A percentile compares a stretch with the other conserved stretches of the same genome.
phyloP scores from a whole-genome alignment of 805 yeast genomes.

The Jamesozyma piceae region DNA sequence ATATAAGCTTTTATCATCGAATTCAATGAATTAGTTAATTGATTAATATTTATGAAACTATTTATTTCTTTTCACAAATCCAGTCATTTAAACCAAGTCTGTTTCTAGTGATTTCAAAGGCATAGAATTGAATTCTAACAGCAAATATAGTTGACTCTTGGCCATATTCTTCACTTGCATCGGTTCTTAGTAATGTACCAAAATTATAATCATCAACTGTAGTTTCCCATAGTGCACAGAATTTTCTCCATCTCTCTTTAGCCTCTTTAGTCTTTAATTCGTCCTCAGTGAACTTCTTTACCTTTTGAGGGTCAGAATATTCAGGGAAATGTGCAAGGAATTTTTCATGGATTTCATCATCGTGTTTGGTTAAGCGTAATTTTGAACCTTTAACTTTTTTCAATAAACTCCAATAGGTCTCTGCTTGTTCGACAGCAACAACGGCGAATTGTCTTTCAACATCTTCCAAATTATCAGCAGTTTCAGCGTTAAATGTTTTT shows the following conservation, averaged over 20 bases:
- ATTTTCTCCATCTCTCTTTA: constrained; percentile 85
- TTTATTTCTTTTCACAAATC: constrained; percentile 36
- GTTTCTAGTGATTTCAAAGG: constrained; percentile 90
- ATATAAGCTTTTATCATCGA: too few relatives aligned
- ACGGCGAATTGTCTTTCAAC: constrained; percentile 97
- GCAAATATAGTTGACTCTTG: constrained; percentile 81
- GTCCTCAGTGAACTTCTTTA: constrained; percentile 57
- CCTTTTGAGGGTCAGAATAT: constrained; percentile 50
- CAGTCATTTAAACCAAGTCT: constrained; percentile 87
- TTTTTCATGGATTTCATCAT: constrained; percentile 56
- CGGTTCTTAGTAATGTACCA: constrained; percentile 84
- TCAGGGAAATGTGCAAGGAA: constrained; percentile 80
- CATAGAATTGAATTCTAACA: constrained; percentile 90
- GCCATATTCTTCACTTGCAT: constrained; percentile 61
- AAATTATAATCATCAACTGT: constrained; percentile 83
- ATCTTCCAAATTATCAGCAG: constrained; percentile 89
- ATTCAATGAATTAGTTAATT: too few relatives aligned
- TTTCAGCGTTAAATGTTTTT: constrained; percentile 63
- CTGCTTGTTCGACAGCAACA: constrained; percentile 91
- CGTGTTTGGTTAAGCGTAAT: constrained; percentile 61
- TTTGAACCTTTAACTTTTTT: constrained; percentile 69
- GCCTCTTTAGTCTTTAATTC: constrained; percentile 73
- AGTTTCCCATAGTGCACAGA: constrained; percentile 72
- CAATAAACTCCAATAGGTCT: constrained; percentile 81
- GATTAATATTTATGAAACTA: too few relatives aligned